These are phyloP conservation scores for Kitagawia praeruptora DNA, from an alignment of 129 eudicot genomes.

Conservation along the genomic window DNA sequence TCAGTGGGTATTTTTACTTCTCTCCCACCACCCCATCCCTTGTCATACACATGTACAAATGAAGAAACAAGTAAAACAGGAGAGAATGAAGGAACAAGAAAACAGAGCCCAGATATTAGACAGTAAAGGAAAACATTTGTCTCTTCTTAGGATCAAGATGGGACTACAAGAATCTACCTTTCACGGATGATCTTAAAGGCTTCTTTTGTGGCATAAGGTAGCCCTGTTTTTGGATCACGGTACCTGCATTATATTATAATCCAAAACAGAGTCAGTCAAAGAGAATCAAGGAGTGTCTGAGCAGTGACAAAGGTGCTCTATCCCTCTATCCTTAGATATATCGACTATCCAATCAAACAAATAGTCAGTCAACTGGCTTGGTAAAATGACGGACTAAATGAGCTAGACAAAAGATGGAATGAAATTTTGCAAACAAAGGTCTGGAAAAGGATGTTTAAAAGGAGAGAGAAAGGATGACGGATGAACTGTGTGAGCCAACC, in stretches of 20 bases:
- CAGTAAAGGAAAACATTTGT: not conserved
- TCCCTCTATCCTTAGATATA: not conserved
- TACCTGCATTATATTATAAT: conserved; percentile 34
- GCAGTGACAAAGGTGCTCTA: not conserved
- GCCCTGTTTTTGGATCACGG: conserved; percentile 89
- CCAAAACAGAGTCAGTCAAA: not conserved
- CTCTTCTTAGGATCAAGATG: not conserved
- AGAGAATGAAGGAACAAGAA: not conserved
- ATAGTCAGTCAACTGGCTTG: not conserved
- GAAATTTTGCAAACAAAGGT: not conserved
- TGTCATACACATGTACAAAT: not conserved
- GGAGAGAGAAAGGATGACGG: not conserved
- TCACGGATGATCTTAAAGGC: conserved; percentile 77
- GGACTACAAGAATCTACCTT: conserved; percentile 26
- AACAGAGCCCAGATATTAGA: not conserved
- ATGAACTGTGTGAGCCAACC: not conserved
- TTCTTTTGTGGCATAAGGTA: conserved; percentile 90
- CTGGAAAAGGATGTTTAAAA: no score
- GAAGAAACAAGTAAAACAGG: not conserved
- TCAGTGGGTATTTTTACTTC: not conserved
- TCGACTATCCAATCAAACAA: not conserved
- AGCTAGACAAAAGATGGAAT: not conserved
- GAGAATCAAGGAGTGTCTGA: not conserved
- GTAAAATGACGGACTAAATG: not conserved
- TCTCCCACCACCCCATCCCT: not conserved